Evolutionary conservation across 2,329 filamentous ascomycete species (phyloP), one percentile per base, ranked within the genome.

Genomic region (Beauveria brongniartii): DNA sequence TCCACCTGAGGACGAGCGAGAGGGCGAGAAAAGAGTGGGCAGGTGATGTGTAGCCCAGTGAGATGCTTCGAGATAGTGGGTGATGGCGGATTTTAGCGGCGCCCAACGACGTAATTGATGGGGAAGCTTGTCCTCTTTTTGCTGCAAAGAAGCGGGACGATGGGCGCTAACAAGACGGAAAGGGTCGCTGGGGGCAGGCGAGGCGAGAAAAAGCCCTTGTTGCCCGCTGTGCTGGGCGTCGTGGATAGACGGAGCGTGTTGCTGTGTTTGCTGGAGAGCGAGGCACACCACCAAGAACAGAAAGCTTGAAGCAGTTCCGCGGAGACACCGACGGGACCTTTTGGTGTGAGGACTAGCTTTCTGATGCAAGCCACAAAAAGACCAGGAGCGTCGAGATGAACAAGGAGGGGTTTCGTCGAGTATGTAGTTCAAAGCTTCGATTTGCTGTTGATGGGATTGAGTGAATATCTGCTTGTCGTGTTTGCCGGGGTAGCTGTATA

Each of bases 101-200:
- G 30, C 43, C 58, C 50, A 55, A 61, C 50, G 58, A 61, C 58
- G 58, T 61, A 61, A 61, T 61, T 37, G 58, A 61, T 55, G 58
- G 50, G 26, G 48, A 34, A 40, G 56, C 56, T 59, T 54, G 47
- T 54, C 57, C 41, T 60, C 30, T 46, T 52, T 53, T 22, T 20
- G 14, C 47, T 44, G 57, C 40, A 12, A 47, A 41, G 57, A 60
- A 60, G 57, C 50, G 48, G 50, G 50, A 53, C 57, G 54, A 54
- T 40, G 50, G 41, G 57, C 57, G 50, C 57, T 54, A 60, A 48
- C 28, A 40, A 14, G 48, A 28, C 37, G 41, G 48, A 53, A 60
- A 48, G 50, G 57, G 30, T 59, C 48, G 40, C 26, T 37, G 37
- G 20, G 48, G 48, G 20, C 41, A 60, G 48, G 57, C 56, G 47